phyloP scores from a whole-genome alignment of 1,284 basidiomycete genomes.

The Moesziomyces sp. region DNA sequence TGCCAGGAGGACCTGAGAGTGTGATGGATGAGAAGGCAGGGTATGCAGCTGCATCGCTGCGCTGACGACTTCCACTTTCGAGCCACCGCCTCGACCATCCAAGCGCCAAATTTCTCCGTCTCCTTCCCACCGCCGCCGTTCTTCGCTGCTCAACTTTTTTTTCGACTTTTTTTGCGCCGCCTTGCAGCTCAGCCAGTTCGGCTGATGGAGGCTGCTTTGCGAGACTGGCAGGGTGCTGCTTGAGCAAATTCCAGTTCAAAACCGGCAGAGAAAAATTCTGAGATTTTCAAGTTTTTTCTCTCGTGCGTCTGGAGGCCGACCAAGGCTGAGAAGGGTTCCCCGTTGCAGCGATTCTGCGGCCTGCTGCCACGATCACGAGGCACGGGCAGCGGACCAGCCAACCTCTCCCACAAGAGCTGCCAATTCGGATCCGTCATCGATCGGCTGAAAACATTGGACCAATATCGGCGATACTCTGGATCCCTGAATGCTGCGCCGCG shows the following conservation, averaged over 20 bases:
- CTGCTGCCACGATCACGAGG: conserved; percentile 34
- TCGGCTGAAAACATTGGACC: background rate
- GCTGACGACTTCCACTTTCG: background rate
- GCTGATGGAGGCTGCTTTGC: background rate
- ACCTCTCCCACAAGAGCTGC: too few relatives aligned
- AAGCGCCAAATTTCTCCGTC: conserved; percentile 2
- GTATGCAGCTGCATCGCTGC: conserved; percentile 14
- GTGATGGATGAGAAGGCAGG: background rate
- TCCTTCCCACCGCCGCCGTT: conserved; percentile 2
- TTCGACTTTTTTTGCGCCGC: conserved; percentile 1
- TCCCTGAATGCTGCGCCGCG: conserved; percentile 15
- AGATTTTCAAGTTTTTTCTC: conserved; percentile 43
- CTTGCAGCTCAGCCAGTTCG: conserved; percentile 4
- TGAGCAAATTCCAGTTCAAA: conserved; percentile 4
- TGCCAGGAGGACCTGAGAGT: background rate
- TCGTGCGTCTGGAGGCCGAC: conserved; percentile 31
- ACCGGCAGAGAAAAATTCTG: conserved; percentile 33
- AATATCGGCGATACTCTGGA: conserved; percentile 20
- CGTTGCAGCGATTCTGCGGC: conserved; percentile 6
- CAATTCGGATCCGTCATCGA: conserved; percentile 8
- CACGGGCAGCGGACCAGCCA: background rate
- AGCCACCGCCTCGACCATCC: background rate
- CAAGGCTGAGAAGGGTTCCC: background rate
- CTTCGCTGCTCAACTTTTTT: conserved; percentile 15
- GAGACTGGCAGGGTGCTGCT: background rate